Percentiles rank a stretch among this genome's conserved stretches.
phyloP scores from a whole-genome alignment of 164 flowering plant species.

The Dillenia turbinata region DNA sequence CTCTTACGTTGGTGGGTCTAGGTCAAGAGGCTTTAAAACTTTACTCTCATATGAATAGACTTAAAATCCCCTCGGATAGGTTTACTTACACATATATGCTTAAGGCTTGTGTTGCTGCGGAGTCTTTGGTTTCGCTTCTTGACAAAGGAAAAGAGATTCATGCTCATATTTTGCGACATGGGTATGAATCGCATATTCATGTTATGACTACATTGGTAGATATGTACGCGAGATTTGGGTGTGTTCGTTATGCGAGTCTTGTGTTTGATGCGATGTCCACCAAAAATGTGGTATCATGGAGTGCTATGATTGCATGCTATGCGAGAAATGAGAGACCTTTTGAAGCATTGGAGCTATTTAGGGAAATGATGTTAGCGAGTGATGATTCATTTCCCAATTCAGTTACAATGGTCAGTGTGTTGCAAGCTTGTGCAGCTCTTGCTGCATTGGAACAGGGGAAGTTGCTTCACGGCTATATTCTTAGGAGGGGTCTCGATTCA shows the following conservation, averaged over 20 bases:
- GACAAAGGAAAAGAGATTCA: conserved; percentile 68
- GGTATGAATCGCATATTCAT: conserved; percentile 55
- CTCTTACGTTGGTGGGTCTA: conserved; percentile 54
- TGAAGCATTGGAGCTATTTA: conserved; percentile 69
- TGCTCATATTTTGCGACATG: conserved; percentile 58
- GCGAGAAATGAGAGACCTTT: conserved; percentile 58
- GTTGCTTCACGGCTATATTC: conserved; percentile 58
- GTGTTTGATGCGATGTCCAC: conserved; percentile 59
- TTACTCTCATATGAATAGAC: conserved; percentile 48
- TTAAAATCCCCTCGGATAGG: conserved; percentile 52
- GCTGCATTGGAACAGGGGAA: conserved; percentile 76
- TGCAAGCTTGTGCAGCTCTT: conserved; percentile 81
- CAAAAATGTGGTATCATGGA: conserved; percentile 87
- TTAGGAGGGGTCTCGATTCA: conserved; percentile 68
- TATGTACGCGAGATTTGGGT: conserved; percentile 71
- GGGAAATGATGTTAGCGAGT: conserved; percentile 46
- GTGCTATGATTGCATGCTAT: conserved; percentile 85
- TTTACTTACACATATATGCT: conserved; percentile 74
- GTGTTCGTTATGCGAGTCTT: conserved; percentile 40
- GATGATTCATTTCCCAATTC: conserved; percentile 50
- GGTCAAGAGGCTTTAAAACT: conserved; percentile 52
- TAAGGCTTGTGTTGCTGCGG: conserved; percentile 72
- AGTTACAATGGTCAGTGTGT: conserved; percentile 83
- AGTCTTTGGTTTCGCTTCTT: conserved; percentile 20
- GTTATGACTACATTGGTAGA: conserved; percentile 78